Base-by-base conservation (phyloP, 2,329 filamentous ascomycete species). In the Cercospora berteroae region DNA sequence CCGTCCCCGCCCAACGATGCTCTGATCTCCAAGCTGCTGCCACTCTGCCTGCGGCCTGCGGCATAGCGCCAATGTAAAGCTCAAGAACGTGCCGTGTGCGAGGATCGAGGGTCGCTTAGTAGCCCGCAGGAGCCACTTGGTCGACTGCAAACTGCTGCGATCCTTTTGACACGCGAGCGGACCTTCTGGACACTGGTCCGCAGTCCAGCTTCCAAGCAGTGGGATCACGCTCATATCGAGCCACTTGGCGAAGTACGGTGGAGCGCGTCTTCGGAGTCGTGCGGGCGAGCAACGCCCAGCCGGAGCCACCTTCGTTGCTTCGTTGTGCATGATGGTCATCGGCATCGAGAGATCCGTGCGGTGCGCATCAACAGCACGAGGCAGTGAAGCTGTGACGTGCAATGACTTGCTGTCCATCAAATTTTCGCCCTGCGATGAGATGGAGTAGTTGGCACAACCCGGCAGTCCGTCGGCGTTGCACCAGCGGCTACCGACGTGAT, bases 401-500 rank as follows among this genome's bases (percentile, higher is more conserved):
- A 20, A 63, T 68, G 60, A 66, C 64, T 50, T 60, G 27, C 63
- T 66, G 65, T 65, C 65, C 33, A 8, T 67, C 63, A 50, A 63
- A 25, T 60, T 62, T 63, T 64, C 57, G 20, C 57, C 50, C 59
- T 63, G 67, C 65, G 55, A 58, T 52, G 61, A 56, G 33, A 60
- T 57, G 64, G 29, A 20, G 67, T 60, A 13, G 52, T 23, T 59
- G 66, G 65, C 36, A 60, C 57, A 60, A 66, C 70, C 66, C 65
- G 60, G 68, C 65, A 64, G 62, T 50, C 60, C 60, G 55, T 39
- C 64, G 63, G 56, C 33, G 63, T 67, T 62, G 62, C 25, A 65
- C 69, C 65, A 60, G 66, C 64, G 66, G 63, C 60, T 70, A 58
- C 68, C 68, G 68, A 68, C 68, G 64, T 67, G 59, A 31, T 20